phyloP scores from a whole-genome alignment of 2,329 filamentous ascomycete species.

The Pseudogymnoascus sp. region DNA sequence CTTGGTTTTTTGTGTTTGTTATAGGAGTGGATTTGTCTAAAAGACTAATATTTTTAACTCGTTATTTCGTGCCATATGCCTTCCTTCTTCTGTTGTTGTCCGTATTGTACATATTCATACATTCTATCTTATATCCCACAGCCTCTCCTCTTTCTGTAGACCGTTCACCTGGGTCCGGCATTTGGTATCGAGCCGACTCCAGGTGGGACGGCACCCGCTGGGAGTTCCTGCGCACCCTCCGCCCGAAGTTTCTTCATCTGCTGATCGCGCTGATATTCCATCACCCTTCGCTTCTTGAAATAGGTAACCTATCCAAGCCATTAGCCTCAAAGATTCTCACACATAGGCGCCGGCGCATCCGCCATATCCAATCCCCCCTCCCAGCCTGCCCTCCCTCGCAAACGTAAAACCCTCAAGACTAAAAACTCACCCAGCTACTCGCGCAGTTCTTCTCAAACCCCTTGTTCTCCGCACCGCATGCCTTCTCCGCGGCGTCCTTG shows the following conservation, averaged over 20 bases:
- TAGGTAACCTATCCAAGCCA: slow-evolving; percentile 66
- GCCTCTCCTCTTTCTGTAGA: background rate
- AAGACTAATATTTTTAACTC: slow-evolving; percentile 4
- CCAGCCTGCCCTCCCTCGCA: background rate
- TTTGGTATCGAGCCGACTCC: slow-evolving; percentile 10
- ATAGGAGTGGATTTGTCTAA: slow-evolving; percentile 1
- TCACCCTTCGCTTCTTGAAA: slow-evolving; percentile 93
- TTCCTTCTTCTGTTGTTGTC: background rate
- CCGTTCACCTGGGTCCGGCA: background rate
- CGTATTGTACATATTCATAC: slow-evolving; percentile 3
- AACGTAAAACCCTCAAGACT: slow-evolving; percentile 10
- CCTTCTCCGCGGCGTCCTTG: slow-evolving; percentile 46
- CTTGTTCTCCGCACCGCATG: slow-evolving; percentile 52
- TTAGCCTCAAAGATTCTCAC: background rate
- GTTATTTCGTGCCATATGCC: slow-evolving; percentile 1
- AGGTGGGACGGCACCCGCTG: slow-evolving; percentile 2
- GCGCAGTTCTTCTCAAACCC: slow-evolving; percentile 82
- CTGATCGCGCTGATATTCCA: slow-evolving; percentile 79
- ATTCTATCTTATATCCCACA: background rate
- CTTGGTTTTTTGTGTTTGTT: background rate
- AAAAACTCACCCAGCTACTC: slow-evolving; percentile 70
- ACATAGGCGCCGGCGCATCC: background rate
- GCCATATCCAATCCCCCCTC: background rate
- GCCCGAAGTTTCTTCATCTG: slow-evolving; percentile 67
- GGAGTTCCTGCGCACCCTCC: slow-evolving; percentile 62